Conservation (phyloP, 257 asterid species). For the Nicotiana paniculata region DNA sequence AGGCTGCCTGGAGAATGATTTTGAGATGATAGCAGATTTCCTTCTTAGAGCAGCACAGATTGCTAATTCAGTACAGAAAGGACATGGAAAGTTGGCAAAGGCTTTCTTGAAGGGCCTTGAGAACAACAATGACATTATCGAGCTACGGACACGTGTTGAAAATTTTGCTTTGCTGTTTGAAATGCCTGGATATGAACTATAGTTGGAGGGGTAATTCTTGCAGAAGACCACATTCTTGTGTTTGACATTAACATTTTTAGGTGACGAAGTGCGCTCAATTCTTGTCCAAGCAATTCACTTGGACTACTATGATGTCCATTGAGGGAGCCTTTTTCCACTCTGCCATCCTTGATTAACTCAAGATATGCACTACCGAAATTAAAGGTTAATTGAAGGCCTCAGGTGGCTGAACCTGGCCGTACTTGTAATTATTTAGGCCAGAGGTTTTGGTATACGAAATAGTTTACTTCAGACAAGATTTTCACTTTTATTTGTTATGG, state of each 20-base stretch:
- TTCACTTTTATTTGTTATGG: not conserved
- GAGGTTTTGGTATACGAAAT: not conserved
- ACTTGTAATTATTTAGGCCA: no score
- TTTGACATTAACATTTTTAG: no score
- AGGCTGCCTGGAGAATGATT: constrained; percentile 76
- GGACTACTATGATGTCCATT: not conserved
- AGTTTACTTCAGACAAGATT: not conserved
- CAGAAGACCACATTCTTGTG: not conserved
- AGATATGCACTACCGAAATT: not conserved
- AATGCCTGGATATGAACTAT: constrained; percentile 75
- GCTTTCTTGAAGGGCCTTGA: constrained; percentile 62
- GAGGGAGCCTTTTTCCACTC: not conserved
- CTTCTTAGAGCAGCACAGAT: constrained; percentile 63
- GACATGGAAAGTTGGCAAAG: constrained; percentile 58
- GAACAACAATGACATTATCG: constrained; percentile 64
- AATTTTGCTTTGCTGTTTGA: constrained; percentile 75
- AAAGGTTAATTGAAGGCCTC: no score
- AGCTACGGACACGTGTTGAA: constrained; percentile 65
- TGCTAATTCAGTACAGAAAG: constrained; percentile 54
- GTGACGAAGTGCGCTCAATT: no score
- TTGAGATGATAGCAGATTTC: constrained; percentile 62
- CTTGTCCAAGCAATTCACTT: not conserved
- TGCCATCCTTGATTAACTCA: not conserved
- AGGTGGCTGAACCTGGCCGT: not conserved
- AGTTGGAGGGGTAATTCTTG: not conserved